phyloP scores from a whole-genome alignment of 2,329 filamentous ascomycete species.

The Leptographium galeiforme region DNA sequence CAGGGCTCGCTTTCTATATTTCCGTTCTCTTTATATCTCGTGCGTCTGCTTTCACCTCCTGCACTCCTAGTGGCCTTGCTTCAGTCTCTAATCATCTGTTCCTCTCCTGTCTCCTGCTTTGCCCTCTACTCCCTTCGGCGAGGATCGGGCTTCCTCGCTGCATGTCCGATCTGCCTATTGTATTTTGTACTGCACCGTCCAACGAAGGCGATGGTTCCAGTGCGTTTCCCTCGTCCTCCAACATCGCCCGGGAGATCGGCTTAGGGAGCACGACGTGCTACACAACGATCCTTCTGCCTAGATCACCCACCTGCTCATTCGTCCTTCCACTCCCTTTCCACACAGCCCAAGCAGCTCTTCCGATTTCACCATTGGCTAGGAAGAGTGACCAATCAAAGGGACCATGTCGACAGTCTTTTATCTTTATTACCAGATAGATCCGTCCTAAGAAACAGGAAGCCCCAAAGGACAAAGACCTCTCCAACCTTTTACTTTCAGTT shows the following conservation, averaged over 20 bases:
- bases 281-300: neutral
- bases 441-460: neutral
- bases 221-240: neutral
- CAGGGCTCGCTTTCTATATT: neutral
- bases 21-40: neutral
- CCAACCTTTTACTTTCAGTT: neutral
- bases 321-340: neutral
- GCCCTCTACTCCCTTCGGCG: neutral
- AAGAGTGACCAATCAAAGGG: constrained; percentile 5
- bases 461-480: neutral
- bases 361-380: constrained; percentile 4
- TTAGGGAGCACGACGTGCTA: neutral
- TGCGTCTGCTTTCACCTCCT: neutral
- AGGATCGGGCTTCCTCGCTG: neutral
- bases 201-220: neutral
- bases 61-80: neutral
- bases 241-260: neutral
- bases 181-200: neutral
- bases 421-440: constrained; percentile 1
- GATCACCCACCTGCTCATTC: neutral
- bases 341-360: neutral
- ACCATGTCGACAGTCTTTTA: constrained; percentile 3
- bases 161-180: too few relatives aligned
- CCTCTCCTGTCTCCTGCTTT: too few relatives aligned
- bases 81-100: neutral